A percentile compares a stretch with the other conserved stretches of the same genome.
phyloP scores from a whole-genome alignment of 495 filamentous ascomycete genomes.

The Neurospora tetraspora region DNA sequence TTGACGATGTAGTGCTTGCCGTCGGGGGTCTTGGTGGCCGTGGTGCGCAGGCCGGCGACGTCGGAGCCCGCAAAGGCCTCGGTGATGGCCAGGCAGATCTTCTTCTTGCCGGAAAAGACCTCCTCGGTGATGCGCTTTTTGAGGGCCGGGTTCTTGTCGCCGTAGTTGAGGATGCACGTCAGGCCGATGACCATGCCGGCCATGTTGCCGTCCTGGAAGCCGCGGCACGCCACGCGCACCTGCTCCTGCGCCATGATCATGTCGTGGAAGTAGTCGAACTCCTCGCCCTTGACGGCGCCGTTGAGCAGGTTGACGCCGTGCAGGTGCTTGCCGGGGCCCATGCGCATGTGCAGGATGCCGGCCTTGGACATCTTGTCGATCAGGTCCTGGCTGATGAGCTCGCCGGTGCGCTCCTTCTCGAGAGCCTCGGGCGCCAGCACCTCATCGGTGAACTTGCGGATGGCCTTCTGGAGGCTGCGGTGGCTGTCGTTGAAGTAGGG shows the following conservation, averaged over 20 bases:
- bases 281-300: conserved; percentile 63
- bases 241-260: conserved; percentile 67
- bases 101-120: conserved; percentile 71
- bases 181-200: conserved; percentile 79
- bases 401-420: conserved; percentile 67
- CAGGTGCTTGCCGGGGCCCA: conserved; percentile 77
- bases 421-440: conserved; percentile 66
- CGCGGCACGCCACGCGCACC: conserved; percentile 56
- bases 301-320: conserved; percentile 57
- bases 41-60: conserved; percentile 74
- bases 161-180: conserved; percentile 73
- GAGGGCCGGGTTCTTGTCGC: conserved; percentile 51
- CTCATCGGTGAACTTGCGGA: conserved; percentile 64
- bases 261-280: conserved; percentile 86
- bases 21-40: conserved; percentile 70
- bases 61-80: conserved; percentile 86
- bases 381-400: conserved; percentile 63
- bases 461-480: conserved; percentile 55
- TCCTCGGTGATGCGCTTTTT: conserved; percentile 59
- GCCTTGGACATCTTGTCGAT: conserved; percentile 67
- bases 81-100: conserved; percentile 79
- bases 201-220: conserved; percentile 51
- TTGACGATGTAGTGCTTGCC: conserved; percentile 80
- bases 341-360: conserved; percentile 69
- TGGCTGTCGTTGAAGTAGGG: conserved; percentile 80